Conservation (phyloP, 768 basidiomycete genomes). For the Serpula lacrymans region DNA sequence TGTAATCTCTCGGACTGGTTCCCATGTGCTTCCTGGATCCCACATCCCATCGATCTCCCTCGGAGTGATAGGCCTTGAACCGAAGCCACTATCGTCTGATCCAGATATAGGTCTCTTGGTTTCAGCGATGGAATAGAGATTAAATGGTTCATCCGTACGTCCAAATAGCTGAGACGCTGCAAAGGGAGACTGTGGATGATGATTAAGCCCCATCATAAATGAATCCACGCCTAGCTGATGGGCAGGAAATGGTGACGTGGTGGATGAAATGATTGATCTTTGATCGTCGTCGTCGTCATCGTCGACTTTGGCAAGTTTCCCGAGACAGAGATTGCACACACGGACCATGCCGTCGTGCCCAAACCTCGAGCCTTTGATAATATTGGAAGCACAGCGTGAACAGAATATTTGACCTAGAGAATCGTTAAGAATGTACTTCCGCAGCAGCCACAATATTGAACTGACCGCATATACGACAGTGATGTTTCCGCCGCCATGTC, state of each 20-base stretch:
- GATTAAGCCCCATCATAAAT: constrained; percentile 33
- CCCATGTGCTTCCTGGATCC: constrained; percentile 54
- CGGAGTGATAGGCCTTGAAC: constrained; percentile 51
- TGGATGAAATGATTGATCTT: constrained; percentile 73
- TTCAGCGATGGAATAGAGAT: constrained; percentile 79
- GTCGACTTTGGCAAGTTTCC: constrained; percentile 83
- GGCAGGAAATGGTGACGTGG: constrained; percentile 67
- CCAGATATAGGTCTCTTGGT: constrained; percentile 54
- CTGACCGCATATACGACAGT: constrained; percentile 94
- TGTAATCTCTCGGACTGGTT: constrained; percentile 49
- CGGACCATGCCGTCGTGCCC: constrained; percentile 95
- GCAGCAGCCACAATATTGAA: constrained; percentile 6
- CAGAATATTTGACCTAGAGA: constrained; percentile 91
- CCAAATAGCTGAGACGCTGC: constrained; percentile 84
- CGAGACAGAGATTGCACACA: constrained; percentile 94
- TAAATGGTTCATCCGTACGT: constrained; percentile 73
- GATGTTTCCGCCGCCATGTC: constrained; percentile 92
- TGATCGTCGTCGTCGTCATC: constrained; percentile 90
- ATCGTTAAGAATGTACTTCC: background rate
- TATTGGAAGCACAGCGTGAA: constrained; percentile 93
- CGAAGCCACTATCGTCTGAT: constrained; percentile 52
- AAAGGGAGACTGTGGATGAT: constrained; percentile 81
- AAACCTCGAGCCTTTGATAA: constrained; percentile 91
- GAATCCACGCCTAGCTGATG: constrained; percentile 65
- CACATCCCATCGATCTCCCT: constrained; percentile 40